A percentile compares a stretch with the other conserved stretches of the same genome.
phyloP scores from a whole-genome alignment of 2,329 filamentous ascomycete species.

The Scleromitrula shiraiana region DNA sequence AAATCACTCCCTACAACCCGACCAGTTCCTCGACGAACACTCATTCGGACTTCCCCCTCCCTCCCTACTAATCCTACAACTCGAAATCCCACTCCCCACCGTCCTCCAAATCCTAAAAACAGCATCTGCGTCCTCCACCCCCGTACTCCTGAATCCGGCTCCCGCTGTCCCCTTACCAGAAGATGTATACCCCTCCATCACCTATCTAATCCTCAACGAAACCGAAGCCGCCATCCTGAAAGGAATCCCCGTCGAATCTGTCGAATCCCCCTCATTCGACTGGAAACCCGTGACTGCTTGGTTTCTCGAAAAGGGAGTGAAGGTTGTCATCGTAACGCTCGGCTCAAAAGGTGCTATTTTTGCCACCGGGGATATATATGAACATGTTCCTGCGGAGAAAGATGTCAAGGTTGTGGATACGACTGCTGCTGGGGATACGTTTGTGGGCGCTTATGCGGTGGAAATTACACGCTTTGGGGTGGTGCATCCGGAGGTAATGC shows the following conservation, averaged over 20 bases:
- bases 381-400: slow-evolving; percentile 57
- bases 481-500: slow-evolving; percentile 28
- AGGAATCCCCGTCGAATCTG: slow-evolving; percentile 34
- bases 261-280: slow-evolving; percentile 39
- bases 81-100: slow-evolving; percentile 64
- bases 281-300: slow-evolving; percentile 39
- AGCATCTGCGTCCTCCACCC: slow-evolving; percentile 40
- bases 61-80: slow-evolving; percentile 65
- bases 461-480: slow-evolving; percentile 48
- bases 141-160: slow-evolving; percentile 79
- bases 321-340: slow-evolving; percentile 75
- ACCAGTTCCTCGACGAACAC: slow-evolving; percentile 32
- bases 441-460: slow-evolving; percentile 81
- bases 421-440: slow-evolving; percentile 89
- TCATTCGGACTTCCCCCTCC: slow-evolving; percentile 37
- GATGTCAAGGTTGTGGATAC: slow-evolving; percentile 76
- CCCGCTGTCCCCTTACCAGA: slow-evolving; percentile 63
- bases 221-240: slow-evolving; percentile 74
- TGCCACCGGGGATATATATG: slow-evolving; percentile 36
- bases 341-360: slow-evolving; percentile 73
- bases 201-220: slow-evolving; percentile 83
- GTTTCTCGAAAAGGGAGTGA: slow-evolving; percentile 64
- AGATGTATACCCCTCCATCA: slow-evolving; percentile 57
- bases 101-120: slow-evolving; percentile 52
- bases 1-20: slow-evolving; percentile 43